Percentiles rank a stretch among this genome's conserved stretches.
phyloP scores from a whole-genome alignment of 106 monocot genomes.

The Dendrobium chrysotoxum region DNA sequence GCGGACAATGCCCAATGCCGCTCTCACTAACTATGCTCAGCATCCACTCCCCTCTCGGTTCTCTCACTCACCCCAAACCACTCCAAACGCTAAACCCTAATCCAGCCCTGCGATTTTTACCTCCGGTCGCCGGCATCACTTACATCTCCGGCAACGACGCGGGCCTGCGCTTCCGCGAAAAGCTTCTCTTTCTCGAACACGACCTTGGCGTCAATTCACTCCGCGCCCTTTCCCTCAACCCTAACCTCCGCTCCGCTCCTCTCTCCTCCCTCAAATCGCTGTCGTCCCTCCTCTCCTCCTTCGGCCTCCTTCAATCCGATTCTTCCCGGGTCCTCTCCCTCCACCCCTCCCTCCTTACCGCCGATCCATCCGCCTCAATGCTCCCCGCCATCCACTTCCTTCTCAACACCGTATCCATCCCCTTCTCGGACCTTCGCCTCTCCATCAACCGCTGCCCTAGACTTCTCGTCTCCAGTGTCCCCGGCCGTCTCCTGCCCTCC shows the following conservation, averaged over 20 bases:
- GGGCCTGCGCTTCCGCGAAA: constrained; percentile 55
- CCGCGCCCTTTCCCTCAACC: constrained; percentile 50
- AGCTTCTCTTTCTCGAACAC: constrained; percentile 43
- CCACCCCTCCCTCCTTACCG: constrained; percentile 60
- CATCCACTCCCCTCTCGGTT: neutral
- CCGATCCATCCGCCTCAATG: constrained; percentile 33
- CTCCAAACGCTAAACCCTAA: neutral
- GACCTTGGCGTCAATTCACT: constrained; percentile 38
- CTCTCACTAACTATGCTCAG: neutral
- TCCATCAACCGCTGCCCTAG: constrained; percentile 60
- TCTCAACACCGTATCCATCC: constrained; percentile 29
- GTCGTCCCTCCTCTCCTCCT: constrained; percentile 19
- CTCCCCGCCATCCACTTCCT: constrained; percentile 50
- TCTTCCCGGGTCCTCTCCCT: constrained; percentile 46
- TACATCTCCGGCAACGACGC: constrained; percentile 19
- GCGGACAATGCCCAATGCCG: neutral
- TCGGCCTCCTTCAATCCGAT: constrained; percentile 14
- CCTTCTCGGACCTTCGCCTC: constrained; percentile 23
- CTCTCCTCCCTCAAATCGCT: constrained; percentile 26
- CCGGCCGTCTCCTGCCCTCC: constrained; percentile 45
- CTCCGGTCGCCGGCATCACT: neutral
- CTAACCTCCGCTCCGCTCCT: constrained; percentile 47
- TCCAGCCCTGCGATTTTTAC: neutral
- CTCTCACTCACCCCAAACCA: neutral
- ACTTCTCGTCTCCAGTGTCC: constrained; percentile 55